phyloP scores from a whole-genome alignment of 2,329 filamentous ascomycete genomes.

The Pyrenophora seminiperda region DNA sequence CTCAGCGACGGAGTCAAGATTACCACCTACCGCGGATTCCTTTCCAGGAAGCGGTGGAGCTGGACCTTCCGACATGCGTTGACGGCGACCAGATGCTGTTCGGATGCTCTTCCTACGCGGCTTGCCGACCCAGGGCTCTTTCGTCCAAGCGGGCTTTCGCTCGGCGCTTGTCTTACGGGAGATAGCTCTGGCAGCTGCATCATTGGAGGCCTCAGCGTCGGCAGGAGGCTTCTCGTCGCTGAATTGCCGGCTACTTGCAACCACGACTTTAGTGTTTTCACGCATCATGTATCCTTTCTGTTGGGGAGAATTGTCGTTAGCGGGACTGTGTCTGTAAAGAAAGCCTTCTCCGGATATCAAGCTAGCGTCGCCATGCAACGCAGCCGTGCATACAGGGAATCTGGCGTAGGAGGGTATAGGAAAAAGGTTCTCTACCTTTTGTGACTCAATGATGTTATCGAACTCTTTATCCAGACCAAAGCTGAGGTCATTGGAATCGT shows the following conservation, averaged over 20 bases:
- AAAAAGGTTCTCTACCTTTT: slow-evolving; percentile 78
- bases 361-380: slow-evolving; percentile 24
- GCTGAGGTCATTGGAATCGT: slow-evolving; percentile 71
- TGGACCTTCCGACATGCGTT: slow-evolving; percentile 62
- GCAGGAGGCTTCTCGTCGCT: slow-evolving; percentile 66
- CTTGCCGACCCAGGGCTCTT: slow-evolving; percentile 94
- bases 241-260: slow-evolving; percentile 73
- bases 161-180: slow-evolving; percentile 77
- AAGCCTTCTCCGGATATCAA: slow-evolving; percentile 39
- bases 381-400: slow-evolving; percentile 36
- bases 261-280: slow-evolving; percentile 95
- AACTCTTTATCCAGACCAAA: slow-evolving; percentile 91
- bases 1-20: slow-evolving; percentile 69
- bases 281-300: slow-evolving; percentile 99
- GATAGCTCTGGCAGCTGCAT: slow-evolving; percentile 64
- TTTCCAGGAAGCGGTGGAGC: slow-evolving; percentile 86
- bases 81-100: slow-evolving; percentile 63
- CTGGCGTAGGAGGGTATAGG: slow-evolving; percentile 41
- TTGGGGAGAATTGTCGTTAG: slow-evolving; percentile 59
- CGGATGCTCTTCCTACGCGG: slow-evolving; percentile 69
- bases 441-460: slow-evolving; percentile 89
- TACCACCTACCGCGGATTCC: slow-evolving; percentile 73
- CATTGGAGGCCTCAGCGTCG: slow-evolving; percentile 44
- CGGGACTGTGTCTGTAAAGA: slow-evolving; percentile 39
- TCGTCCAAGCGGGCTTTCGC: slow-evolving; percentile 80